Evolutionary conservation across 1,139 yeast species (phyloP).

Genomic region (Hyphopichia wangnamkhiaoensis): DNA sequence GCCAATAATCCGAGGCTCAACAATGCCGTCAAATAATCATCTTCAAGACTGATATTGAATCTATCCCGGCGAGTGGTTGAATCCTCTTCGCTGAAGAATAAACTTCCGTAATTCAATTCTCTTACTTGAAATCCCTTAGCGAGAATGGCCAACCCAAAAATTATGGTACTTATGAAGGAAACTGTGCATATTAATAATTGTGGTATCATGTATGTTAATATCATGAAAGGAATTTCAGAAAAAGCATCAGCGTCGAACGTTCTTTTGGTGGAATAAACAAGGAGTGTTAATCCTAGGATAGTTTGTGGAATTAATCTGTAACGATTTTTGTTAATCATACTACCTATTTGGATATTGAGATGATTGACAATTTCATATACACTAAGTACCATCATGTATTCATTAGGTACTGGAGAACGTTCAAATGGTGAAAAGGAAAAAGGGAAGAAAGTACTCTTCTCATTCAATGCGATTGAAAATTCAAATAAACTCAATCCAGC

Average conservation of each 20-base stretch:
- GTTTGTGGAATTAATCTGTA: constrained; percentile 66
- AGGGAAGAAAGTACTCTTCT: constrained; percentile 51
- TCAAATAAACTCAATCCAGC: constrained; percentile 74
- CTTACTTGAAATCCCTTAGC: constrained; percentile 54
- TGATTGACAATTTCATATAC: constrained; percentile 57
- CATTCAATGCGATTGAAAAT: constrained; percentile 73
- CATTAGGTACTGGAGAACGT: constrained; percentile 44
- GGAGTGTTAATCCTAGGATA: constrained; percentile 51
- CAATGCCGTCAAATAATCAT: constrained; percentile 67
- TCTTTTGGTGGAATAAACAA: constrained; percentile 44
- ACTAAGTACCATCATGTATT: constrained; percentile 53
- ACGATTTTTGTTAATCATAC: constrained; percentile 49
- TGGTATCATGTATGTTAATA: constrained; percentile 60
- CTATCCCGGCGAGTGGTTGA: constrained; percentile 24
- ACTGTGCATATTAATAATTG: constrained; percentile 56
- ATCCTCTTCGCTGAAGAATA: constrained; percentile 40
- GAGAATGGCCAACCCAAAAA: constrained; percentile 58
- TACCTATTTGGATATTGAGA: constrained; percentile 58
- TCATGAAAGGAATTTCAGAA: constrained; percentile 52
- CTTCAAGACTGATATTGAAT: constrained; percentile 39
- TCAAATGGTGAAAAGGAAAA: constrained; percentile 25
- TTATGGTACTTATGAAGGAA: constrained; percentile 48
- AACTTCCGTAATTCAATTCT: constrained; percentile 50
- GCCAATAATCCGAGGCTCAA: constrained; percentile 63
- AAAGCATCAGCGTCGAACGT: constrained; percentile 22